Evolutionary conservation across 768 basidiomycete species (phyloP).

Genomic region (Sporobolomyces phaffii): DNA sequence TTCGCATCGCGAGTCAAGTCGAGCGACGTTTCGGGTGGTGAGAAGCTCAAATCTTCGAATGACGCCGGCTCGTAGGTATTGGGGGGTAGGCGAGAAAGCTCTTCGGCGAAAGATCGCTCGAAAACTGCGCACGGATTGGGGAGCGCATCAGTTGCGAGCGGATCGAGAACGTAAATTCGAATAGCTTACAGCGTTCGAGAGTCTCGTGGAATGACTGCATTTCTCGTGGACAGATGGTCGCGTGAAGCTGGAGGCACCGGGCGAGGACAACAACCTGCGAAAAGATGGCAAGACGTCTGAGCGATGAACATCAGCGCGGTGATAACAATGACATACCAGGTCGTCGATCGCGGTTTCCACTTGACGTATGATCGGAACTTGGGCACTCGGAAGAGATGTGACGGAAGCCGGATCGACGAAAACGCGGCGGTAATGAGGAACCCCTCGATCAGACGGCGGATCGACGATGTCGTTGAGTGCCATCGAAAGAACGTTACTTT

Average conservation of each 20-base stretch:
- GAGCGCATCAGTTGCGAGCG: not conserved
- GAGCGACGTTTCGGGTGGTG: not conserved
- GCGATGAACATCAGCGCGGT: not conserved
- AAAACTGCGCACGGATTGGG: constrained; percentile 30
- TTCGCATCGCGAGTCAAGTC: not conserved
- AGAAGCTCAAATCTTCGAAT: not conserved
- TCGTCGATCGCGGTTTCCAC: constrained; percentile 71
- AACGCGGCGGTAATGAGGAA: constrained; percentile 66
- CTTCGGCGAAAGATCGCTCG: constrained; percentile 38
- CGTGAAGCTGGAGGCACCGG: constrained; percentile 75
- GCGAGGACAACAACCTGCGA: constrained; percentile 67
- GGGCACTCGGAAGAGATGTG: constrained; percentile 58
- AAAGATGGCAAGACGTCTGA: not conserved
- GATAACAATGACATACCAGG: constrained; percentile 58
- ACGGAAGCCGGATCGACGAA: constrained; percentile 71
- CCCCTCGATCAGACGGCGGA: constrained; percentile 67
- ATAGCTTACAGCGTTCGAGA: constrained; percentile 53
- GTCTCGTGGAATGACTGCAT: constrained; percentile 91
- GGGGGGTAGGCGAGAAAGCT: constrained; percentile 33
- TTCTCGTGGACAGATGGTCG: constrained; percentile 70
- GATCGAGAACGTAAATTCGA: not conserved
- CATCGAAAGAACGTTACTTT: constrained; percentile 75
- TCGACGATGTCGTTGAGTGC: constrained; percentile 81
- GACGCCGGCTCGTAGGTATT: not conserved
- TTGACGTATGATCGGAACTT: constrained; percentile 64